Evolutionary conservation across 2,329 filamentous ascomycete species (phyloP), one percentile per base, ranked within the genome.

Genomic region (Sclerotinia nivalis): DNA sequence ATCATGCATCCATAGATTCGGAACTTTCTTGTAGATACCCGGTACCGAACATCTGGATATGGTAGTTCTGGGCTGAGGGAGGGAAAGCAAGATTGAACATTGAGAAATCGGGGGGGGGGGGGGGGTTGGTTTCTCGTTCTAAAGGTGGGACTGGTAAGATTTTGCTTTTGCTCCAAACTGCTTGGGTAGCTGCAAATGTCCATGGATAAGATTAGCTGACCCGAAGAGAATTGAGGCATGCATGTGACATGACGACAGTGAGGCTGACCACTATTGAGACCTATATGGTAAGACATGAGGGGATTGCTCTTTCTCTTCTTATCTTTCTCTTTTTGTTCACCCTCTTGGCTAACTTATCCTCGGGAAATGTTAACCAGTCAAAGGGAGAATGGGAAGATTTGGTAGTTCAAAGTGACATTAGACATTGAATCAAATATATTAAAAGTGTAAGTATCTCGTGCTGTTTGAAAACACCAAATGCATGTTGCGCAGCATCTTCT

Each of bases 1-100:
- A 25, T 22, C 47, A 64, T 52, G 47, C 61, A 61, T 37, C n/a
- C 49, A 66, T 66, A 20, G 25, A 66, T 45, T 56, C 50, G 62
- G 62, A 10, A 43, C 20, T 66, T 56, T 54, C 50, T 45, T 31
- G 49, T 66, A 31, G 40, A 43, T 15, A 66, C n/a, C 64, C 37
- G 64, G 50, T 66, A 66, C 64, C 50, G 64, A 58, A 34, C 9
- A 13, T 56, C 58, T n/a, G 64, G 64, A 66, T 40, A 13, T 64
- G 47, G 13, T 37, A 50, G 40, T 15, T 43, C 13, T 43, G 22
- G 31, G 54, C 20, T 56, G 28, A 37, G 31, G 31, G 20, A n/a
- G 20, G 31, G 45, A 10, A n/a, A 7, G 20, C 4, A 31, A 20
- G 28, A 50, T 37, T 37, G 45, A 49, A 34, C 22, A 62, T 15